These are phyloP conservation scores for Lachnellula hyalina DNA, from an alignment of 2,329 filamentous ascomycete species.

Conservation along the genomic window DNA sequence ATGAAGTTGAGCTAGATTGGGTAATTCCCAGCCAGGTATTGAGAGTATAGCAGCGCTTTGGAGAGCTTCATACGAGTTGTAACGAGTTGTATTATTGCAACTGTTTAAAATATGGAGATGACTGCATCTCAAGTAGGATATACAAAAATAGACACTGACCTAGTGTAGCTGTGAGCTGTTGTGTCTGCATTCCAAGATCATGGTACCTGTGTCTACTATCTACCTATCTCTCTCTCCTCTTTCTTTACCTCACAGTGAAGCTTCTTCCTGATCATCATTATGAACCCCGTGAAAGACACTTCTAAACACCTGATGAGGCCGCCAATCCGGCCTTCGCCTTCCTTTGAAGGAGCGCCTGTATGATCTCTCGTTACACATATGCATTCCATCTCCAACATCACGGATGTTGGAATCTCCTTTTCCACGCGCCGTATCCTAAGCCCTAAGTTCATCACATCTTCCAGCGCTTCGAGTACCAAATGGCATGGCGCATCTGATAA, in stretches of 20 bases:
- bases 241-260: neutral
- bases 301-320: neutral
- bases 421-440: neutral
- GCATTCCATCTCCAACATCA: neutral
- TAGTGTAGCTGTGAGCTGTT: too few species aligned
- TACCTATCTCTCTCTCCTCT: too few species aligned
- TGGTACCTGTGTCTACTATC: neutral
- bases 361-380: neutral
- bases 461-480: neutral
- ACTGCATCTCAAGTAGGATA: too few species aligned
- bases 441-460: neutral
- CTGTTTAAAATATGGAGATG: too few species aligned
- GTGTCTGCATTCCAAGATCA: too few species aligned
- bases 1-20: too few species aligned
- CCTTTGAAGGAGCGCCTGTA: slow-evolving; percentile 7
- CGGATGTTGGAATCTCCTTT: neutral
- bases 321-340: neutral
- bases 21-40: too few species aligned
- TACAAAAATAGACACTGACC: too few species aligned
- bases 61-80: too few species aligned
- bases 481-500: too few species aligned
- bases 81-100: too few species aligned
- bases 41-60: too few species aligned
- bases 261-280: neutral
- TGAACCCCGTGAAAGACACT: neutral